phyloP scores from a whole-genome alignment of 805 yeast species.

The Zygosaccharomyces bisporus region DNA sequence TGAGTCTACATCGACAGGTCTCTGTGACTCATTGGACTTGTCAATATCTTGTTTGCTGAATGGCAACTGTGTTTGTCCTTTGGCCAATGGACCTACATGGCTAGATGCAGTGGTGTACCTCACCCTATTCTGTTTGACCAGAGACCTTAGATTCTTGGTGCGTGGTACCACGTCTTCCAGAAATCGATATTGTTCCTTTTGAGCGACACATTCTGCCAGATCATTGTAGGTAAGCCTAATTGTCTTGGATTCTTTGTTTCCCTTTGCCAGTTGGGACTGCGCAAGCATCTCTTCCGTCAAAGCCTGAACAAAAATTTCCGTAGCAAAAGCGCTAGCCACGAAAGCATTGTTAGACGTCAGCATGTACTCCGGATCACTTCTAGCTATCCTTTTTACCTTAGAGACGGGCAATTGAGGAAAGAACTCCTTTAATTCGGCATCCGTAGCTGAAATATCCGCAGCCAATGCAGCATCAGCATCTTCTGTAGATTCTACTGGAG shows the following conservation, averaged over 20 bases:
- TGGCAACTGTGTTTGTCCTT: conserved; percentile 18
- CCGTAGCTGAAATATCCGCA: conserved; percentile 1
- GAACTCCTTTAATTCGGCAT: conserved; percentile 9
- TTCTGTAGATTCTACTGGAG: conserved; percentile 9
- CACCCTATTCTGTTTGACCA: conserved; percentile 24
- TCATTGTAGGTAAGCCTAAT: conserved; percentile 25
- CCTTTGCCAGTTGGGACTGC: conserved; percentile 19
- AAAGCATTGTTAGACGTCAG: conserved; percentile 26
- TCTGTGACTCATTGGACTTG: conserved; percentile 5
- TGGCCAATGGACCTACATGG: neutral
- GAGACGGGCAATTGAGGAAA: conserved; percentile 25
- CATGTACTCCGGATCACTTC: conserved; percentile 25
- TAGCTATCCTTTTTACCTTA: conserved; percentile 27
- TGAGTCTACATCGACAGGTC: conserved; percentile 12
- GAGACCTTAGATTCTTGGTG: conserved; percentile 20
- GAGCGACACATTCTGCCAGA: conserved; percentile 20
- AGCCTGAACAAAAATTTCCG: conserved; percentile 28
- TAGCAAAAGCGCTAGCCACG: conserved; percentile 28
- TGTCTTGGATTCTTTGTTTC: conserved; percentile 15
- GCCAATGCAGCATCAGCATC: neutral
- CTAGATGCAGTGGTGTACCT: conserved; percentile 23
- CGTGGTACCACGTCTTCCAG: conserved; percentile 27
- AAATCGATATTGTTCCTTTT: conserved; percentile 23
- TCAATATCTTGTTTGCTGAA: conserved; percentile 11
- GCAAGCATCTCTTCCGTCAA: conserved; percentile 26